Percentiles rank a stretch among this genome's conserved stretches.
Evolutionary conservation across 208 protist genomes (phyloP).

Genomic region (Novymonas esmeraldas): DNA sequence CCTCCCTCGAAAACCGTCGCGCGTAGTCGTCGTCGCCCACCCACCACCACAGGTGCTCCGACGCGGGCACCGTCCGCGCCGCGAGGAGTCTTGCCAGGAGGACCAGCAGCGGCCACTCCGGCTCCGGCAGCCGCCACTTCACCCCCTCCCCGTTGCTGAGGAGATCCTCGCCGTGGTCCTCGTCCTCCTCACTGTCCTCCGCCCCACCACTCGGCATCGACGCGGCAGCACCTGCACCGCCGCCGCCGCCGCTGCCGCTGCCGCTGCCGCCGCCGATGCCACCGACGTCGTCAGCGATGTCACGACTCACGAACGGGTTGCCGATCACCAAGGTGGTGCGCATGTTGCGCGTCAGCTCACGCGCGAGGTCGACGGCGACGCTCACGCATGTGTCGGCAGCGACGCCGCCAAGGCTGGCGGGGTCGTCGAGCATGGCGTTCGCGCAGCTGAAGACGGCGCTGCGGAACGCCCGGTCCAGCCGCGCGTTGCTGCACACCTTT

Average conservation of each 20-base stretch:
- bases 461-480: conserved; percentile 24
- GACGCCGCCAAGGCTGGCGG: neutral
- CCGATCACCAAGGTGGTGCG: conserved; percentile 27
- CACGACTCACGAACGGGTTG: conserved; percentile 33
- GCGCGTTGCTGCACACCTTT: conserved; percentile 24
- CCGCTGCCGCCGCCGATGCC: too few species aligned
- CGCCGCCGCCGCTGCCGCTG: too few species aligned
- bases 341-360: conserved; percentile 29
- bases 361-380: conserved; percentile 15
- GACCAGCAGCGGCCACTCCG: conserved; percentile 66
- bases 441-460: conserved; percentile 33
- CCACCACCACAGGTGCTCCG: conserved; percentile 81
- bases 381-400: conserved; percentile 6
- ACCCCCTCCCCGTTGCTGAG: conserved; percentile 59
- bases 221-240: neutral
- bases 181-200: conserved; percentile 30
- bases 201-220: neutral
- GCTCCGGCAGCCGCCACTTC: conserved; percentile 72
- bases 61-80: conserved; percentile 29
- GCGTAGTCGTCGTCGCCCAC: conserved; percentile 66
- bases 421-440: conserved; percentile 21
- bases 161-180: conserved; percentile 33
- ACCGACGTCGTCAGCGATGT: neutral
- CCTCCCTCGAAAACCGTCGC: conserved; percentile 43
- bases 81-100: conserved; percentile 63